Base-by-base conservation (phyloP, 441 rosid genomes). In the Lagerstroemia fauriei region DNA sequence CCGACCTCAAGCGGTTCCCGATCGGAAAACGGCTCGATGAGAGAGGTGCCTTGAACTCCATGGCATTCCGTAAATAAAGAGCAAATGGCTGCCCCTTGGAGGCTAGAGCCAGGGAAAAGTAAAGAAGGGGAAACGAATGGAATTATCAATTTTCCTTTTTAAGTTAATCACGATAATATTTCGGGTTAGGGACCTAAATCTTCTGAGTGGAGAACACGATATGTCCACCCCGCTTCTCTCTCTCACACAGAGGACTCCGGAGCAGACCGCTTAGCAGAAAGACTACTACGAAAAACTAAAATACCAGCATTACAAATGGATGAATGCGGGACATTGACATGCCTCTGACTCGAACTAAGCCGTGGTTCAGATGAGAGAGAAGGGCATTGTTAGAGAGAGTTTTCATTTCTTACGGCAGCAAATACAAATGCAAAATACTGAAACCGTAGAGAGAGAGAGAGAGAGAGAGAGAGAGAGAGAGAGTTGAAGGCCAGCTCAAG, bases 131-230 rank as follows among this genome's bases (percentile, higher is more conserved):
- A 24, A 61, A 25, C 0, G n/a, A n/a, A 61, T 61, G 31, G 27
- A 61, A 48, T 48, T 48, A 48, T 10, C 51, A 48, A 48, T 48
- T 48, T 48, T 48, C 51, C 11, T 48, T 48, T 48, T 48, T 9
- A 48, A 14, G 51, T 29, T 68, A 68, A 68, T 29, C 38, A 68
- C 73, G 16, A 8, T n/a, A 66, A 5, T 20, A 48, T 46, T 71
- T 83, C 59, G 68, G 74, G 90, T 53, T 85, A 86, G 83, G 83
- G 86, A 66, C 74, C 77, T 41, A 74, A n/a, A 84, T 75, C 34
- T 69, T 85, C 84, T 83, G 83, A 80, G 87, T 89, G 92, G 91
- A 84, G 66, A 88, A 87, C 90, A 88, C 88, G 91, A 90, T 82
- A 76, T 78, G 83, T 85, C 88, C 85, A 82, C 85, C 41, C 83